Evolutionary conservation across 164 flowering plant species (phyloP).

Genomic region (Sedum album): DNA sequence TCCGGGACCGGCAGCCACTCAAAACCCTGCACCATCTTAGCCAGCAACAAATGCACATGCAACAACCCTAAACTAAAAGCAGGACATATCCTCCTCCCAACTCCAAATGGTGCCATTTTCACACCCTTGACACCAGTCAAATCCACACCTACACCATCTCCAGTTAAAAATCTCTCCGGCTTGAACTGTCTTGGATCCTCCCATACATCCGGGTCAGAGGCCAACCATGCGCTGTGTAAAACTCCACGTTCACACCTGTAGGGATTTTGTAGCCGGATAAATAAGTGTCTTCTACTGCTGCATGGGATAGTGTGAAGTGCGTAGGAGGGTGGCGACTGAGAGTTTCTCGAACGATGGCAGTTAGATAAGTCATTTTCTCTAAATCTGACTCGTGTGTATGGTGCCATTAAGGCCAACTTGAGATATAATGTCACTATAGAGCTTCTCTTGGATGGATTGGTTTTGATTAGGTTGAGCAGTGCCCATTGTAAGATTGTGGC

Average conservation of each 20-base stretch:
- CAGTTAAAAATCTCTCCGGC: conserved; percentile 7
- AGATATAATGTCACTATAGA: conserved; percentile 51
- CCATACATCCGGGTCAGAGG: conserved; percentile 14
- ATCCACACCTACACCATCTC: background rate
- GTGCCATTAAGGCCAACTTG: conserved; percentile 42
- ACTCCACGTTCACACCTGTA: conserved; percentile 14
- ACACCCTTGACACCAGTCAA: conserved; percentile 7
- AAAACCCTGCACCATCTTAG: conserved; percentile 25
- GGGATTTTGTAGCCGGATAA: conserved; percentile 53
- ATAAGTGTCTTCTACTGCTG: conserved; percentile 53
- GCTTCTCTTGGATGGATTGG: conserved; percentile 55
- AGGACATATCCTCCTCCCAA: conserved; percentile 31
- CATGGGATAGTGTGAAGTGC: conserved; percentile 71
- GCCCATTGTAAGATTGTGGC: conserved; percentile 86
- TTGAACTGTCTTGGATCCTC: conserved; percentile 5
- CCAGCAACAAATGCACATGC: conserved; percentile 24
- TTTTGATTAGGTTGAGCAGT: conserved; percentile 50
- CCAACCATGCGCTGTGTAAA: background rate
- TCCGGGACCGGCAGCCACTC: conserved; percentile 58
- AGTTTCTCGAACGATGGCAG: conserved; percentile 73
- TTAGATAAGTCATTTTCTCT: conserved; percentile 57
- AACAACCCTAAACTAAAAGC: conserved; percentile 17
- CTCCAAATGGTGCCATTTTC: conserved; percentile 14
- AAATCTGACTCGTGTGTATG: conserved; percentile 38
- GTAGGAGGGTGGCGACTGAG: conserved; percentile 88